These are phyloP conservation scores for Neophaeococcomyces aloes DNA, from an alignment of 2,329 filamentous ascomycete genomes.

Conservation along the genomic window DNA sequence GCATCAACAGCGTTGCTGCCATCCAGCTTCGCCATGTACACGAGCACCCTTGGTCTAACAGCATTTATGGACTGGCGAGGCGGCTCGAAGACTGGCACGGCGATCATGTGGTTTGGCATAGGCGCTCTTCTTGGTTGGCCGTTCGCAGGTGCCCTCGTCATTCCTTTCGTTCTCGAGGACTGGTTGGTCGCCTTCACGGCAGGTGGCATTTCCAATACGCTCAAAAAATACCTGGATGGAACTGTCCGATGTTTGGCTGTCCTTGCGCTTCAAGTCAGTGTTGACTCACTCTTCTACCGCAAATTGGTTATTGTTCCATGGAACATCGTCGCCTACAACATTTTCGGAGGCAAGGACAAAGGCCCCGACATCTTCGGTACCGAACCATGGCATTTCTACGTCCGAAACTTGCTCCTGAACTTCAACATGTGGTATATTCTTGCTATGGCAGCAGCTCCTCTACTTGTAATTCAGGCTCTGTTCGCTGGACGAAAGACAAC, in stretches of 20 bases:
- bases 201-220: slow-evolving; percentile 49
- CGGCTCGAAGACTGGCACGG: slow-evolving; percentile 66
- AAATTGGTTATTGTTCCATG: slow-evolving; percentile 67
- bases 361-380: slow-evolving; percentile 91
- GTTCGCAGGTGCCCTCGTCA: slow-evolving; percentile 71
- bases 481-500: slow-evolving; percentile 47
- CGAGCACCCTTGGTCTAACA: slow-evolving; percentile 70
- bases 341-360: slow-evolving; percentile 65
- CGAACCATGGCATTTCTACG: slow-evolving; percentile 94
- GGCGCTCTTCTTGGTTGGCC: slow-evolving; percentile 88
- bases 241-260: slow-evolving; percentile 54
- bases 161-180: slow-evolving; percentile 75
- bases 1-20: slow-evolving; percentile 78
- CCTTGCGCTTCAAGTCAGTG: slow-evolving; percentile 54
- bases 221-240: slow-evolving; percentile 57
- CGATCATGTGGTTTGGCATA: slow-evolving; percentile 82
- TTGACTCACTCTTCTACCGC: slow-evolving; percentile 80
- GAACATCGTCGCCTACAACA: slow-evolving; percentile 94
- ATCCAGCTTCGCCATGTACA: slow-evolving; percentile 96
- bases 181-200: slow-evolving; percentile 40
- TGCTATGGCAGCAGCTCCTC: slow-evolving; percentile 61
- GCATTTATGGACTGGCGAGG: slow-evolving; percentile 85
- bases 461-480: slow-evolving; percentile 64
- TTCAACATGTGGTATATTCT: slow-evolving; percentile 92
- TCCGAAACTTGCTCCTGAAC: slow-evolving; percentile 82